Conservation (phyloP, 1,139 yeast species). For the Suhomyces bokatorum region DNA sequence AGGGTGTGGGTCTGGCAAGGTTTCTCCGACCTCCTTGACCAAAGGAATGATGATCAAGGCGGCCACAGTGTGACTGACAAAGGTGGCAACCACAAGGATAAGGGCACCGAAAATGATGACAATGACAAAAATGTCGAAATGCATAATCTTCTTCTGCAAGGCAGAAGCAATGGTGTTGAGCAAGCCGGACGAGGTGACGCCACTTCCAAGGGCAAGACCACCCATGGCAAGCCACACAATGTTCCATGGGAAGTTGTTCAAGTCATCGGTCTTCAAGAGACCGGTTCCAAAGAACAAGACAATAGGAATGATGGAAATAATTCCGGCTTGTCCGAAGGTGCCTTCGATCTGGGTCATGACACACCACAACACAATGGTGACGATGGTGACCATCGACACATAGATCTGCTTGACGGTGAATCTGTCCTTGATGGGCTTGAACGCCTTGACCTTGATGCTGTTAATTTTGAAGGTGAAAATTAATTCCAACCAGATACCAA, state of each 20-base stretch:
- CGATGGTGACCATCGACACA: constrained; percentile 61
- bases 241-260: constrained; percentile 92
- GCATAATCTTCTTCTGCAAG: constrained; percentile 61
- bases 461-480: constrained; percentile 66
- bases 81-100: constrained; percentile 82
- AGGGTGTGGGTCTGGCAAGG: constrained; percentile 71
- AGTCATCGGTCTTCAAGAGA: constrained; percentile 76
- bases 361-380: constrained; percentile 86
- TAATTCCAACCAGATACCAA: constrained; percentile 71
- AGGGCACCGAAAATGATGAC: constrained; percentile 75
- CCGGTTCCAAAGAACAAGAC: constrained; percentile 88
- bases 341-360: constrained; percentile 62
- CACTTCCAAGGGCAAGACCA: constrained; percentile 90
- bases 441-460: constrained; percentile 45
- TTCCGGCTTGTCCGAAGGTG: constrained; percentile 86
- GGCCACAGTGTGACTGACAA: constrained; percentile 94
- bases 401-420: constrained; percentile 74
- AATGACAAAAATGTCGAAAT: constrained; percentile 66
- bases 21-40: constrained; percentile 81
- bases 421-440: constrained; percentile 67
- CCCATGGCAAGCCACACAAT: constrained; percentile 95
- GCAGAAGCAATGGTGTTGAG: constrained; percentile 72
- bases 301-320: constrained; percentile 81
- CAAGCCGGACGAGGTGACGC: constrained; percentile 84
- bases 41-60: constrained; percentile 88